These are phyloP conservation scores for Camellia japonica DNA, from an alignment of 148 eudicot species.

Conservation along the genomic window DNA sequence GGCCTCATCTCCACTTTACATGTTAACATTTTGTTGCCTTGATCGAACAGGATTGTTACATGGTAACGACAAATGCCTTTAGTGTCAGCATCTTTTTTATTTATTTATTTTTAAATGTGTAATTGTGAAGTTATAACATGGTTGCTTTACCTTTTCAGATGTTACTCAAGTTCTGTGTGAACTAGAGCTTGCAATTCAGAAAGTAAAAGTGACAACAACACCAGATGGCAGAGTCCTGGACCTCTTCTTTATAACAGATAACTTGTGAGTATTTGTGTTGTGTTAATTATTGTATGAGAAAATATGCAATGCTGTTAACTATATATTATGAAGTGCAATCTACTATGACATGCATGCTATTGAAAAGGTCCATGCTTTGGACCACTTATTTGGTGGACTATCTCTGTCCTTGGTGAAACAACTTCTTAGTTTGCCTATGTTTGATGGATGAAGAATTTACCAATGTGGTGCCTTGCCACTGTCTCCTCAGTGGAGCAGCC, in stretches of 20 bases:
- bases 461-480: neutral
- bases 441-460: neutral
- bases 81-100: neutral
- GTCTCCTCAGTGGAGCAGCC: neutral
- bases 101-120: neutral
- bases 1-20: slow-evolving; percentile 50
- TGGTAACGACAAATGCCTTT: slow-evolving; percentile 41
- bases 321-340: neutral
- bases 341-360: neutral
- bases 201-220: slow-evolving; percentile 79
- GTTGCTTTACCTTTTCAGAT: slow-evolving; percentile 34
- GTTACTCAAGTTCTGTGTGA: slow-evolving; percentile 71
- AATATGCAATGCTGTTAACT: neutral
- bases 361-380: neutral
- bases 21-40: slow-evolving; percentile 58
- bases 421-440: neutral
- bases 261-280: slow-evolving; percentile 47
- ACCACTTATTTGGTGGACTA: neutral
- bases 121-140: neutral
- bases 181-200: slow-evolving; percentile 69
- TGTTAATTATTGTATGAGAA: neutral
- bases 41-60: slow-evolving; percentile 67
- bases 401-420: neutral
- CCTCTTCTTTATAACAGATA: slow-evolving; percentile 75
- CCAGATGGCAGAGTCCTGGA: slow-evolving; percentile 79